Base-by-base conservation (phyloP, 805 yeast genomes). In the Saccharomyces jurei region DNA sequence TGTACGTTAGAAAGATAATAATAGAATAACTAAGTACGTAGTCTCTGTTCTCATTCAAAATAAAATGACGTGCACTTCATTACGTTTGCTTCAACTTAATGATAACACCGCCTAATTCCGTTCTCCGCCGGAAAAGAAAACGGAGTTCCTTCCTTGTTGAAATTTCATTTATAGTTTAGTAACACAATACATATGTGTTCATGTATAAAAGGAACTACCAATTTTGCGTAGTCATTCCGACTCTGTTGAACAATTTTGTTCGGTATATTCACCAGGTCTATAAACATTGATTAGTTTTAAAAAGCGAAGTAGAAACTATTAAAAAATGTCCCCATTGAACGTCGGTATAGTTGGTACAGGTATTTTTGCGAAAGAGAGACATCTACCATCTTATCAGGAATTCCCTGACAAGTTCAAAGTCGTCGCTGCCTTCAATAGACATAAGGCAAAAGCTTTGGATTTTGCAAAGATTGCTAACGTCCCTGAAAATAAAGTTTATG, bases 301-400 rank as follows among this genome's bases (percentile, higher is more conserved):
- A 3, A 22, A 21, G 17, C n/a, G 10, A 47, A 3, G 1, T 25
- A 47, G 17, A 6, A 36, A 17, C 44, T 5, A 50, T n/a, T 9
- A 6, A 13, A 48, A 14, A 9, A 63, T 59, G 65, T 49, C 61
- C 50, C 60, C 63, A 53, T 71, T 80, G 49, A 84, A 81, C 66
- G 80, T 84, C 51, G 89, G 87, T 52, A 74, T 86, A 49, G 79
- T 86, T 54, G 94, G 94, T 53, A 87, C 94, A 3, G 94, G 94
- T 62, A 88, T 92, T 64, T 92, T 92, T 68, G 97, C 98, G 58
- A 81, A 81, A 29, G 88, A 86, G 58, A 77, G 80, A 54, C 98
- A 92, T 68, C 77, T 88, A 59, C 98, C 97, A 46, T 81, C 87
- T 29, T 71, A 83, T 50, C 72, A 81, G 63, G 73, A 79, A 50